A percentile compares a stretch with the other conserved stretches of the same genome.
These are phyloP conservation scores for Dictyostelium brefeldianum DNA, from an alignment of 78 protist genomes.

Conservation along the genomic window DNA sequence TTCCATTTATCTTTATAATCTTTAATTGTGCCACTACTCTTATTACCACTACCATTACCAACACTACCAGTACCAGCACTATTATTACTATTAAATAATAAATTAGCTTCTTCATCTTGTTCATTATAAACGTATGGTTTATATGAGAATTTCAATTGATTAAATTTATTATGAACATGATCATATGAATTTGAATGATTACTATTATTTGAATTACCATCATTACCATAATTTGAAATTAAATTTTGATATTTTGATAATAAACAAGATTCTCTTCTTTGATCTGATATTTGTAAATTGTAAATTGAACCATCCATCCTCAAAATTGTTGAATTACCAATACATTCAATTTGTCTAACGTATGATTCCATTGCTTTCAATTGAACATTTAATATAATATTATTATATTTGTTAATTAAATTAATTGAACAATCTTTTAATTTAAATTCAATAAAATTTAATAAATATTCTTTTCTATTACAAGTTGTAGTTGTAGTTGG, in stretches of 20 bases:
- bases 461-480: background rate
- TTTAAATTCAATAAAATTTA: conserved; percentile 14
- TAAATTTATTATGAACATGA: background rate
- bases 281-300: background rate
- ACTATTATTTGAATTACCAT: conserved; percentile 3
- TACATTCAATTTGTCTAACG: background rate
- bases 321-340: background rate
- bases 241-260: background rate
- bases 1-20: background rate
- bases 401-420: conserved; percentile 11
- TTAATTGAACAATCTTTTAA: conserved; percentile 10
- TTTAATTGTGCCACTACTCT: background rate
- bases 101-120: background rate
- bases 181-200: background rate
- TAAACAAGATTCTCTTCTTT: conserved; percentile 3
- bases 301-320: conserved; percentile 4
- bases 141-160: background rate
- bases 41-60: background rate
- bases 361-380: background rate
- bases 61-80: background rate
- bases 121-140: conserved; percentile 9
- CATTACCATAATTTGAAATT: background rate
- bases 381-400: background rate
- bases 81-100: background rate
- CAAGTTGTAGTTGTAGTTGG: background rate